Percentiles rank a stretch among this genome's conserved stretches.
Conservation (phyloP, 768 basidiomycete genomes). For the Postia placenta region DNA sequence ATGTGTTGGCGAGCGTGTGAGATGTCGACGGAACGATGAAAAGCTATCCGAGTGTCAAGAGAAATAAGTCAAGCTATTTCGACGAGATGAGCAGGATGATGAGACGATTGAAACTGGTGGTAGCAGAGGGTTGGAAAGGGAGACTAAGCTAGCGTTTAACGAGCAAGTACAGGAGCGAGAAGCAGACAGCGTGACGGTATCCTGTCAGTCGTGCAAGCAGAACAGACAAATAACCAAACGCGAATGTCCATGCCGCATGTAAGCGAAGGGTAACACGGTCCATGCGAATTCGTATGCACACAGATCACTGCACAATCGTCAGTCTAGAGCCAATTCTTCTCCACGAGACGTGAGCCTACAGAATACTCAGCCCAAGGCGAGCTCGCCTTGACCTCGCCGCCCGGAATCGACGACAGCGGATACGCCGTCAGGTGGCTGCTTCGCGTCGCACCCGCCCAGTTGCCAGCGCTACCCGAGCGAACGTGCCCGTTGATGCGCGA, state of each 20-base stretch:
- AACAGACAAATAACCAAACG: neutral
- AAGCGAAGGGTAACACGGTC: slow-evolving; percentile 4
- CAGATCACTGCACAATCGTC: neutral
- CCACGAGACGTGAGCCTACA: slow-evolving; percentile 17
- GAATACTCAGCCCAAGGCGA: slow-evolving; percentile 45
- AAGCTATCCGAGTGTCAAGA: slow-evolving; percentile 26
- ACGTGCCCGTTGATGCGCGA: slow-evolving; percentile 58
- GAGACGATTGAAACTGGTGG: slow-evolving; percentile 11
- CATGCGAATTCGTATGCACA: neutral
- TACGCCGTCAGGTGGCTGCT: slow-evolving; percentile 39
- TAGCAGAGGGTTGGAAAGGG: slow-evolving; percentile 12
- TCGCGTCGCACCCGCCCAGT: slow-evolving; percentile 65
- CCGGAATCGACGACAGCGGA: slow-evolving; percentile 51
- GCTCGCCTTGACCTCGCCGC: slow-evolving; percentile 48
- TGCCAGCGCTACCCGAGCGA: slow-evolving; percentile 75
- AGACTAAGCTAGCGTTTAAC: neutral
- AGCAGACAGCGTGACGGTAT: neutral
- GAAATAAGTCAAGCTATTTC: slow-evolving; percentile 31
- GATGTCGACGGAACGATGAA: slow-evolving; percentile 17
- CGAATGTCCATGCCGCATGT: slow-evolving; percentile 7
- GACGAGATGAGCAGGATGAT: slow-evolving; percentile 19
- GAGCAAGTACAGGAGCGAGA: neutral
- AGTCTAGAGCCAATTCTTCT: slow-evolving; percentile 23
- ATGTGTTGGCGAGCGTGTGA: slow-evolving; percentile 20
- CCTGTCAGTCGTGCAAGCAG: neutral